Evolutionary conservation across 2,329 filamentous ascomycete species (phyloP).

Genomic region (Furcasterigmium furcatum): DNA sequence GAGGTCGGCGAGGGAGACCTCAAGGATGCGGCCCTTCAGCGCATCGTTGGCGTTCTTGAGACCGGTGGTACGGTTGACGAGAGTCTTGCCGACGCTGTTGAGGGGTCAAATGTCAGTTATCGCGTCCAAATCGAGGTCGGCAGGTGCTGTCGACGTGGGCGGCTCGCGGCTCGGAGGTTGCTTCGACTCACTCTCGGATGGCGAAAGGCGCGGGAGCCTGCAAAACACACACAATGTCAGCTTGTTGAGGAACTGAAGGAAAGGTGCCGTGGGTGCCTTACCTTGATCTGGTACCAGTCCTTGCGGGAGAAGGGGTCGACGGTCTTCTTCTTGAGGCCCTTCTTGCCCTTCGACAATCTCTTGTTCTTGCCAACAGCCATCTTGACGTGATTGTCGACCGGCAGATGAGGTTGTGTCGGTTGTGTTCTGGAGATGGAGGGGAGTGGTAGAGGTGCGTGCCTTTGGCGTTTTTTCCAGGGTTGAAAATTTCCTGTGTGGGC

Average conservation of each 20-base stretch:
- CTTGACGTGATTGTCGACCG: conserved; percentile 47
- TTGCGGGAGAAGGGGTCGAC: conserved; percentile 97
- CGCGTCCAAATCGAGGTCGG: conserved; percentile 6
- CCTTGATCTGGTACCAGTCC: conserved; percentile 99
- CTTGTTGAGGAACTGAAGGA: no score
- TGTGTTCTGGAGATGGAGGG: conserved; percentile 39
- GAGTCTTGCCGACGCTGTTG: conserved; percentile 93
- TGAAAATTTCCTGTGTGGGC: conserved; percentile 23
- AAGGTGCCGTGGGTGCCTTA: no score
- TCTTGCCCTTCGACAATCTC: conserved; percentile 99
- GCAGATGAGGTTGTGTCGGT: conserved; percentile 28
- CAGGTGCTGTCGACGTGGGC: conserved; percentile 31
- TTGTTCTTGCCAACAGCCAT: conserved; percentile 82
- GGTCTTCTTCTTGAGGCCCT: conserved; percentile 99
- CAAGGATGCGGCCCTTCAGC: conserved; percentile 97
- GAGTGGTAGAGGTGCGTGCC: conserved; percentile 19
- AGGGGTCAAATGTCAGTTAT: conserved; percentile 17
- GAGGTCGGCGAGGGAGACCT: conserved; percentile 97
- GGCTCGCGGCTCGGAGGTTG: conserved; percentile 6
- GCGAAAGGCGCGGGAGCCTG: conserved; percentile 94
- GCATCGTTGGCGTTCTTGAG: conserved; percentile 99
- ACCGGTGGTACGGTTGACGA: conserved; percentile 99
- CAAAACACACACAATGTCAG: conserved; percentile 14
- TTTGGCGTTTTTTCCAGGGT: conserved; percentile 3
- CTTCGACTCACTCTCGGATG: conserved; percentile 81